Percentiles rank a stretch among this genome's conserved stretches.
Evolutionary conservation across 306 rosid species (phyloP).

Genomic region (Dryas alaskensis): DNA sequence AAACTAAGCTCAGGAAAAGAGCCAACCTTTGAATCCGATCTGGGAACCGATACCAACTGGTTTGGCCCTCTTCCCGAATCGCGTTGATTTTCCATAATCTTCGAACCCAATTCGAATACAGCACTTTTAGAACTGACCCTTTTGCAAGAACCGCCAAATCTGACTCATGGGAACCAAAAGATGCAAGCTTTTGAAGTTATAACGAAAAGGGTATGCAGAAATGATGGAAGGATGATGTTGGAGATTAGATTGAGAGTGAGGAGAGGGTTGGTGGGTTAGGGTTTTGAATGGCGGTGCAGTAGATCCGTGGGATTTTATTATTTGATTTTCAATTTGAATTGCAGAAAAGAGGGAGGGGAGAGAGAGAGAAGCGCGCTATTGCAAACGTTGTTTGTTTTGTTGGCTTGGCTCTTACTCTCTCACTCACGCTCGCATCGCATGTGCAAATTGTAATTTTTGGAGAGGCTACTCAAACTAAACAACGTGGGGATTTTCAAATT

Average conservation of each 20-base stretch:
- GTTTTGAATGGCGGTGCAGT: conserved; percentile 6
- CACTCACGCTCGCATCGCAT: too few species aligned
- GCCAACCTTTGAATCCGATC: conserved; percentile 53
- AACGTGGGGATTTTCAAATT: conserved; percentile 36
- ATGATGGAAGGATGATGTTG: background rate
- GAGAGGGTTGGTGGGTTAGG: conserved; percentile 24
- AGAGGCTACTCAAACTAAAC: background rate
- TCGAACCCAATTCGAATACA: conserved; percentile 20
- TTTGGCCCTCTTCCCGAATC: conserved; percentile 21
- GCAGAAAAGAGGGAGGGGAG: background rate
- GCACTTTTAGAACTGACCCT: background rate
- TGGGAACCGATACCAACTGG: conserved; percentile 20
- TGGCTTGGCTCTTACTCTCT: background rate
- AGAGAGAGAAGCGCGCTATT: conserved; percentile 32
- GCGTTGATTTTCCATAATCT: conserved; percentile 40
- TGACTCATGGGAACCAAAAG: background rate
- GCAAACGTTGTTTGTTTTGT: conserved; percentile 9
- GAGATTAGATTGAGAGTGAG: background rate
- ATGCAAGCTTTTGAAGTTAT: background rate
- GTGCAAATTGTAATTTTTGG: too few species aligned
- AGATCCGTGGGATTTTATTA: conserved; percentile 15
- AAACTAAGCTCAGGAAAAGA: conserved; percentile 14
- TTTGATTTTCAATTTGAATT: conserved; percentile 30
- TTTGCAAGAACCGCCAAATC: conserved; percentile 2
- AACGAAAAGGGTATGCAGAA: background rate